Evolutionary conservation across 345 rosid species (phyloP), one percentile per base, ranked within the genome.

Genomic region (Eucalyptus rudis): DNA sequence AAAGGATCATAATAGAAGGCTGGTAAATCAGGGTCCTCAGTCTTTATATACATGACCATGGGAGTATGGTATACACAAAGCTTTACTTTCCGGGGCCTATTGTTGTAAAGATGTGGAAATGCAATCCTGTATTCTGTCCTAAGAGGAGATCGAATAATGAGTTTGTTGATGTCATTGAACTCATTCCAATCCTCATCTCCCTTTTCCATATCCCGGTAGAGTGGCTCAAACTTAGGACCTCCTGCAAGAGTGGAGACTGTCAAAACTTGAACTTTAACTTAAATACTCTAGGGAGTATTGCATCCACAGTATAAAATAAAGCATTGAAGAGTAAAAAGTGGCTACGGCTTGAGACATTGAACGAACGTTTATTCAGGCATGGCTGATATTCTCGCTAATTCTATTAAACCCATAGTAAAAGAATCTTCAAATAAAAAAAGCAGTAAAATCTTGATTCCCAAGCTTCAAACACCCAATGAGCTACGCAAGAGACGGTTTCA

Each of bases 131-230:
- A 98, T 90, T 98, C 99, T 9, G 99, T 98, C 91, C 99, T 93
- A 87, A 98, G 94, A 89, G 99, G 99, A 66, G 99, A 98, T 58
- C 99, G 95, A 87, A 98, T 98, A 80, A 98, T 97, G 71, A 98
- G 99, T 92, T 98, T 98, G 93, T 98, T 98, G 58, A 98, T 98
- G 92, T 98, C 99, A 93, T 98, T 98, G 90, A 98, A 98, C 93
- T 98, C 99, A 87, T 98, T 98, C 99, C 99, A 98, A 89, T 98
- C 99, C 87, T 98, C 99, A 87, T 98, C 99, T 51, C 99, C 99
- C 93, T 98, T 98, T 93, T 98, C 99, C 99, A 97, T 97, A 90
- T 98, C 99, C 83, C 99, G 99, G 59, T 96, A 98, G 91, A 98
- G 88, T 45, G 99, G 99, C 90, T 98, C 99, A 94, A 98, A 98